Base-by-base conservation (phyloP, 805 yeast species). In the Priceomyces melissophilus region DNA sequence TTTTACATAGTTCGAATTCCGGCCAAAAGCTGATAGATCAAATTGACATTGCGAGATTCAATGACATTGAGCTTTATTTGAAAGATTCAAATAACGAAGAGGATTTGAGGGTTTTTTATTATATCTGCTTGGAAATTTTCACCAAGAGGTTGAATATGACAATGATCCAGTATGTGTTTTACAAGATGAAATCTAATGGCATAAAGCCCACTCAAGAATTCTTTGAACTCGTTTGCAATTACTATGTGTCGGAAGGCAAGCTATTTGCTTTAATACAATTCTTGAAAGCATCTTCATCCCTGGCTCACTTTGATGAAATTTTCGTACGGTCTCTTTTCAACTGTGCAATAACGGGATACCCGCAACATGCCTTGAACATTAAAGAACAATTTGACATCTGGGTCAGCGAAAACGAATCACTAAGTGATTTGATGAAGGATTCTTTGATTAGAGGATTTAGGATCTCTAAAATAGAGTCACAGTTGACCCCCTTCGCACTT, bases 261-360 rank as follows among this genome's bases (percentile, higher is more conserved):
- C 67, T 62, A 35, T 41, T 65, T 10, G 57, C 54, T 10, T 50
- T 68, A 10, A 39, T 54, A n/a, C 49, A 54, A 39, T 61, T 59
- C 40, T 35, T 65, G 33, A 35, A 53, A 17, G 23, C 43, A 3
- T 45, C 40, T 35, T 48, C 44, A 14, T 43, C 35, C 25, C 42
- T 44, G 35, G 46, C 49, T n/a, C 42, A 34, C 10, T 63, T 58
- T 40, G 53, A 57, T 33, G 52, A 51, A 11, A 43, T 49, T 4
- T 61, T 50, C 35, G 41, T 63, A n/a, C 48, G 48, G 23, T 48
- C 49, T 28, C 38, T 63, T 5, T 65, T 55, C 38, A 58, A 63
- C 10, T 47, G 65, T 2, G 68, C 66, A 45, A 53, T 68, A 6
- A 46, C 47, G 23, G 51, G 65, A 1, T 69, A 63, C 39, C 71